Base-by-base conservation (phyloP, 371 early-diverging fungal species). In the Thermomucor indicae-seudaticae region DNA sequence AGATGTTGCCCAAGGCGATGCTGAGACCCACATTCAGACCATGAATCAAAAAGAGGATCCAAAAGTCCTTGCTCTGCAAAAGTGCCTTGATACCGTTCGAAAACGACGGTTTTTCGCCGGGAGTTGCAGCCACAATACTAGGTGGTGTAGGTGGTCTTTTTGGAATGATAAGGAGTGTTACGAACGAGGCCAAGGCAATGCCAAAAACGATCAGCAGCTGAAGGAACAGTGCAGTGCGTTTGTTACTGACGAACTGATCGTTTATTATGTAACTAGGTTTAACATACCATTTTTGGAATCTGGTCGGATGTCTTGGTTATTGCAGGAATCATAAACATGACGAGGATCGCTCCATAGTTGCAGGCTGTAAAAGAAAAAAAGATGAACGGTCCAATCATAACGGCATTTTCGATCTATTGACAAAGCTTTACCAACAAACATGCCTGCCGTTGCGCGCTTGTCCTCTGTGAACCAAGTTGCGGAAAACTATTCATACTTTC, bases 391-490 rank as follows among this genome's bases (percentile, higher is more conserved):
- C 16, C 19, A 16, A 37, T 16, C 37, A 19, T 11, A 11, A 3
- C 3, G 14, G 3, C 5, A 14, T 37, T 11, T 37, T 5, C 37
- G 11, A 4, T 37, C 14, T 3, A 37, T 11, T 32, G 7, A 32
- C 10, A 7, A 14, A 32, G 14, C 37, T 60, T 47, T 62, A 64
- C 71, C 71, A 45, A 72, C 65, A 60, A 86, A 69, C 61, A 80
- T 78, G 49, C 81, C 84, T 14, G 84, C 84, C 19, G 80, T 79
- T 16, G 85, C 75, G 25, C 85, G 62, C 31, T 75, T 74, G 29
- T 70, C 71, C 48, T 82, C 83, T 5, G 81, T 70, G 64, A 86
- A 86, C 86, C 86, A 86, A 19, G 69, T 68, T 11, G 83, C 73
- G 1, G 83, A 77, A 58, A 76, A 75, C 70, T 84, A 32, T 7